Percentiles rank a stretch among this genome's conserved stretches.
Evolutionary conservation across 768 basidiomycete genomes (phyloP).

Genomic region (Mycena filopes): DNA sequence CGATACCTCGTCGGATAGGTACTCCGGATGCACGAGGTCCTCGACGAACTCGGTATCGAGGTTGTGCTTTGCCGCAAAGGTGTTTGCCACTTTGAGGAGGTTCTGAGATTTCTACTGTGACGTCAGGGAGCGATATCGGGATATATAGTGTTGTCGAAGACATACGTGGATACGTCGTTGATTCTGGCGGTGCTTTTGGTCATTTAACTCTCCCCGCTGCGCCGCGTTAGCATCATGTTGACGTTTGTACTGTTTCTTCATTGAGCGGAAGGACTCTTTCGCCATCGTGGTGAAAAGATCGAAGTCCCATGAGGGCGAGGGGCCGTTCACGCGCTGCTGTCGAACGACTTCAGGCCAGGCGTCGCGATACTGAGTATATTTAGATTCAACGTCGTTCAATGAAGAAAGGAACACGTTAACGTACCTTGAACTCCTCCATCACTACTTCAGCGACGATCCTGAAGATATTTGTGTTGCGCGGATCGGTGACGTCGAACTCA

Average conservation of each 20-base stretch:
- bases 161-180: background rate
- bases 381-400: background rate
- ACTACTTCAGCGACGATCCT: background rate
- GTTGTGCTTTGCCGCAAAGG: no score
- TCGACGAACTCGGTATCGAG: no score
- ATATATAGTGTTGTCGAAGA: background rate
- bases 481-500: background rate
- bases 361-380: no score
- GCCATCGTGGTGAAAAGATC: background rate
- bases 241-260: background rate
- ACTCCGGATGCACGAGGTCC: background rate
- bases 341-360: no score
- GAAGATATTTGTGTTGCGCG: background rate
- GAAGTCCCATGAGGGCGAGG: background rate
- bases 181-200: background rate
- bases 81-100: background rate
- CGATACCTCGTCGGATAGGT: slow-evolving; percentile 6
- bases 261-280: background rate
- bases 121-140: background rate
- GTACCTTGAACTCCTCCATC: background rate
- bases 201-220: background rate
- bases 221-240: background rate
- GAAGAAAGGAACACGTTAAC: background rate
- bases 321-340: no score
- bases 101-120: background rate